These are phyloP conservation scores for Boletellus ananiceps DNA, from an alignment of 768 basidiomycete species.

Conservation along the genomic window DNA sequence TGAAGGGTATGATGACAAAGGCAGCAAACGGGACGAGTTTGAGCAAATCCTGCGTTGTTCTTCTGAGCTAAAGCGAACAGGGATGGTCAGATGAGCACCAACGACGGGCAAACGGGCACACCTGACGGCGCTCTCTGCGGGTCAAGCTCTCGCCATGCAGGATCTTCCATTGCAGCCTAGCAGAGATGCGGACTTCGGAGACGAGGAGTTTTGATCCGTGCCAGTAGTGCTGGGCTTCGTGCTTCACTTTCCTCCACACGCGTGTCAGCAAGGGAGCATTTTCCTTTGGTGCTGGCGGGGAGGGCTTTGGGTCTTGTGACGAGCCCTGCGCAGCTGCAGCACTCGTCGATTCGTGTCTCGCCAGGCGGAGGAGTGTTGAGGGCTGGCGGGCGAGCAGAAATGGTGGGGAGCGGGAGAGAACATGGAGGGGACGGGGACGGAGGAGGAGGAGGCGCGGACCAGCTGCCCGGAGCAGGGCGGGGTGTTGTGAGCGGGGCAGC, in stretches of 20 bases:
- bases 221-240: constrained; percentile 97
- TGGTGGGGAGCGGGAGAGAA: constrained; percentile 16
- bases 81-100: constrained; percentile 2
- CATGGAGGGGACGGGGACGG: constrained; percentile 9
- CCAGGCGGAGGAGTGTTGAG: constrained; percentile 11
- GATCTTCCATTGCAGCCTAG: constrained; percentile 85
- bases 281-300: constrained; percentile 47
- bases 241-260: constrained; percentile 90
- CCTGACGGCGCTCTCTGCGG: constrained; percentile 90
- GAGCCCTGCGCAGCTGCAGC: constrained; percentile 20
- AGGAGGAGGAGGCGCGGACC: constrained; percentile 11
- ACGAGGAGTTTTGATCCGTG: constrained; percentile 91
- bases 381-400: constrained; percentile 18
- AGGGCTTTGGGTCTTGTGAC: constrained; percentile 41
- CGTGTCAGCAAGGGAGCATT: constrained; percentile 49
- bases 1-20: constrained; percentile 95
- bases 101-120: constrained; percentile 26
- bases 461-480: constrained; percentile 39
- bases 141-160: constrained; percentile 89
- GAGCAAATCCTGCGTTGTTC: constrained; percentile 90
- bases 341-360: constrained; percentile 14
- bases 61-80: constrained; percentile 56
- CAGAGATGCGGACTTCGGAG: constrained; percentile 89
- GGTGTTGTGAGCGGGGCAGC: constrained; percentile 53
- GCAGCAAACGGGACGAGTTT: constrained; percentile 93